Percentiles rank a stretch among this genome's conserved stretches.
These are phyloP conservation scores for Akanthomyces uredinophilus DNA, from an alignment of 2,329 filamentous ascomycete genomes.

Conservation along the genomic window DNA sequence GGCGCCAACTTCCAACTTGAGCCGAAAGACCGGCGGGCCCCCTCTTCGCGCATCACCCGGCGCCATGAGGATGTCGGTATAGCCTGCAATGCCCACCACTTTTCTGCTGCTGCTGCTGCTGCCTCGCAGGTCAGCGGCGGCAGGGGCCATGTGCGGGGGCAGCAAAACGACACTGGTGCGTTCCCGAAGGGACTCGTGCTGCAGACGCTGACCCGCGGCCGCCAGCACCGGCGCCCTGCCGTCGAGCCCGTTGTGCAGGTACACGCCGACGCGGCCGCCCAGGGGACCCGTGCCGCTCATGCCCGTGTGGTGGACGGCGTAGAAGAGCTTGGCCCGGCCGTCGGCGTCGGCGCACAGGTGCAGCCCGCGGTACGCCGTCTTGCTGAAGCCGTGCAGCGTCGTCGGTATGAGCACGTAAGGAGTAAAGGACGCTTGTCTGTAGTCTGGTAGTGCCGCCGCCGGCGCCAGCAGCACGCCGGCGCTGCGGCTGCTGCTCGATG, in stretches of 20 bases:
- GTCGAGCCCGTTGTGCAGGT: constrained; percentile 1
- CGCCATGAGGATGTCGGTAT: not conserved
- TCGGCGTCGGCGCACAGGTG: not conserved
- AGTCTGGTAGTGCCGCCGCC: not conserved
- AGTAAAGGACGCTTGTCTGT: not conserved
- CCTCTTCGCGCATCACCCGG: not conserved
- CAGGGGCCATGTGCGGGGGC: not conserved
- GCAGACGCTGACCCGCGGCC: not conserved
- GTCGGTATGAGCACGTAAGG: not conserved
- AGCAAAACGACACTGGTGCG: not conserved
- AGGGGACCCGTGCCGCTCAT: not conserved
- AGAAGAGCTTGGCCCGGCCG: not conserved
- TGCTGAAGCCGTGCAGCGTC: not conserved
- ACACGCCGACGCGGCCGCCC: not conserved
- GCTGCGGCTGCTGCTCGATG: not conserved
- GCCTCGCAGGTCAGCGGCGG: not conserved
- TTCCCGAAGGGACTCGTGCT: not conserved
- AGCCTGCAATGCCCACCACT: not conserved
- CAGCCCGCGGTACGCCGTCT: not conserved
- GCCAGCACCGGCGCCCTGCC: not conserved
- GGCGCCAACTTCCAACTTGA: not conserved
- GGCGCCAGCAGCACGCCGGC: not conserved
- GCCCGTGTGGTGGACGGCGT: not conserved
- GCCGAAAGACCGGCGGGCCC: not conserved
- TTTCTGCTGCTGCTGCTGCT: not conserved